Base-by-base conservation (phyloP, 2,329 filamentous ascomycete species). In the Sphaerostilbella broomeana region DNA sequence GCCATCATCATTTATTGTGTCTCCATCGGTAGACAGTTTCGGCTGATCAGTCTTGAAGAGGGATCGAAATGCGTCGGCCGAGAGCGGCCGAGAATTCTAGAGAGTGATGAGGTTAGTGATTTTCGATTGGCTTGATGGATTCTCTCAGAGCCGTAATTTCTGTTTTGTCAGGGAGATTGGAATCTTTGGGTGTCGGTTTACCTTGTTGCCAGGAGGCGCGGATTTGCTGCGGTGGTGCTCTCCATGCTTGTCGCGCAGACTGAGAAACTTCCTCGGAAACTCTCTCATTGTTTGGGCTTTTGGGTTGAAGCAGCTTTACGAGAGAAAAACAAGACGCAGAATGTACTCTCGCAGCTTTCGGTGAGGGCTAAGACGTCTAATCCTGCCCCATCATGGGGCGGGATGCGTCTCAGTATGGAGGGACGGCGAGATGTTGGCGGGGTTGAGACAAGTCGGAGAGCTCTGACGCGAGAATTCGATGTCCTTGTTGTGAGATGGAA, bases 181-280 rank as follows among this genome's bases (percentile, higher is more conserved):
- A 13, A 2, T 33, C 19, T 16, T 5, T 26, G 16, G 20, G 10
- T 25, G 11, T 7, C 13, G 16, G 4, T 26, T 38, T 38, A 51
- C 59, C 48, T 50, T 54, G 30, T 40, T 67, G 17, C 63, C 59
- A 17, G 72, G 67, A 40, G 78, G 73, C 15, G 68, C 67, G 32
- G 75, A 78, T 51, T 73, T 77, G 52, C 68, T 70, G 44, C 74
- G 70, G 42, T 65, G 67, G 49, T 77, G 72, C 25, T 57, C 50
- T 44, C 64, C 68, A 58, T 69, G 70, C 62, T 76, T 86, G 53
- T 86, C 83, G 49, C 81, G 76, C 50, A 81, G 70, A 60, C 77
- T 84, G 44, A 85, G 76, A 58, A 87, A 80, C 53, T 81, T 79
- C 56, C 75, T 79, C 34, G 71, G 70, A 44, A 73, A 63, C 47